phyloP scores from a whole-genome alignment of 371 early-diverging fungal genomes.

The Actinomucor elegans region DNA sequence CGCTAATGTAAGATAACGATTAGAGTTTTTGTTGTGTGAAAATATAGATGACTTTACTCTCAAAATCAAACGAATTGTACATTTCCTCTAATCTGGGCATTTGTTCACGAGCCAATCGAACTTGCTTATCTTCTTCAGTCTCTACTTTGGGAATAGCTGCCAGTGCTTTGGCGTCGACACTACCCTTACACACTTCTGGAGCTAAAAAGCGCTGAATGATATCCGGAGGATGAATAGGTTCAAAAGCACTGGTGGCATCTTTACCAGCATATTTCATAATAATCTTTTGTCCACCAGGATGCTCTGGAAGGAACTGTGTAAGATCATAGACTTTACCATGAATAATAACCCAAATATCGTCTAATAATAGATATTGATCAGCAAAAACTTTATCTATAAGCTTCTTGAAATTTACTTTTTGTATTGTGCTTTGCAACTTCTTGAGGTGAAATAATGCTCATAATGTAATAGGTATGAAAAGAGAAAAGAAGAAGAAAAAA shows the following conservation, averaged over 20 bases:
- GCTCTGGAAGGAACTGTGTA: conserved; percentile 71
- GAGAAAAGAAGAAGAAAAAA: not conserved
- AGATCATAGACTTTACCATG: conserved; percentile 84
- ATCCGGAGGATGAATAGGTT: conserved; percentile 60
- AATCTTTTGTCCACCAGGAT: conserved; percentile 69
- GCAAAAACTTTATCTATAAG: not conserved
- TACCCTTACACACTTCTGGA: conserved; percentile 56
- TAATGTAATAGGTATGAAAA: conserved; percentile 8
- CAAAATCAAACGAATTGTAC: conserved; percentile 77
- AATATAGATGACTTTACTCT: conserved; percentile 34
- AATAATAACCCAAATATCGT: conserved; percentile 85
- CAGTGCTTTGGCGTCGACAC: conserved; percentile 38
- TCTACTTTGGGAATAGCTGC: conserved; percentile 25
- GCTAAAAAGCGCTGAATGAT: conserved; percentile 58
- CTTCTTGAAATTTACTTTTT: conserved; percentile 30
- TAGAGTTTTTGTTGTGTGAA: not conserved
- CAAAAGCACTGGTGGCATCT: conserved; percentile 87
- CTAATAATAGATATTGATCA: conserved; percentile 14
- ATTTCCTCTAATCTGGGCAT: conserved; percentile 63
- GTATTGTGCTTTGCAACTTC: conserved; percentile 76
- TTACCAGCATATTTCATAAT: conserved; percentile 69
- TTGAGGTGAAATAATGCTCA: conserved; percentile 36
- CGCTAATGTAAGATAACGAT: conserved; percentile 26
- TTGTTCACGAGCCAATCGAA: conserved; percentile 38
- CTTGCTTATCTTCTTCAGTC: conserved; percentile 39